Evolutionary conservation across 306 rosid species (phyloP), one percentile per base, ranked within the genome.

Genomic region (Trichosanthes truncata): DNA sequence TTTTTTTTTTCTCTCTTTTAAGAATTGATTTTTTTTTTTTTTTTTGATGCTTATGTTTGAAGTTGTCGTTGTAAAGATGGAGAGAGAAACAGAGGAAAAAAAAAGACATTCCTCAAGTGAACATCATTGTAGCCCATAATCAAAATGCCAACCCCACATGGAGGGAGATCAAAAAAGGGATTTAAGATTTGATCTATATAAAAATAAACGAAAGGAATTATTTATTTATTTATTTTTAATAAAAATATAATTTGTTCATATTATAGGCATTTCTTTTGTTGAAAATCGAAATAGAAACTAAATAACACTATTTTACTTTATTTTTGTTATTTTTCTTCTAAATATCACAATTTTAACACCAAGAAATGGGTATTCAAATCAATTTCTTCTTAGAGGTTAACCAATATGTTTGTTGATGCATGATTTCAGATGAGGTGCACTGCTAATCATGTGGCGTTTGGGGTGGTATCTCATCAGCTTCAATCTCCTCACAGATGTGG

Each of bases 71-170:
- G 20, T 40, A n/a, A 40, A 68, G 75, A 41, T 68, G 46, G 29
- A 66, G 74, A 66, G 74, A 66, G 49, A 35, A 4, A 38, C 0
- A 36, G 7, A 7, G 20, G 14, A 0, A 10, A 67, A 36, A 51
- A 10, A 8, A 40, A 23, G 75, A 69, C 76, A 69, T 43, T 69
- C 55, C 36, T 69, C 55, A 23, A 68, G 55, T 69, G 14, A 40
- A 69, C 76, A 69, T 69, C 76, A 69, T 69, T 69, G 55, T n/a
- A 69, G n/a, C 35, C 53, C 53, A 69, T 69, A 69, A 61, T 23
- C 76, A 69, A 69, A 69, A 41, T 69, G 35, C 76, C 76, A 69
- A 69, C 26, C 74, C 76, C 76, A 69, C 76, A 69, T 69, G 76
- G 55, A 41, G 31, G 51, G 31, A 38, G 49, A n/a, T 1, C 5